Evolutionary conservation across 257 asterid genomes (phyloP).

Genomic region (Orobanche coerulescens): DNA sequence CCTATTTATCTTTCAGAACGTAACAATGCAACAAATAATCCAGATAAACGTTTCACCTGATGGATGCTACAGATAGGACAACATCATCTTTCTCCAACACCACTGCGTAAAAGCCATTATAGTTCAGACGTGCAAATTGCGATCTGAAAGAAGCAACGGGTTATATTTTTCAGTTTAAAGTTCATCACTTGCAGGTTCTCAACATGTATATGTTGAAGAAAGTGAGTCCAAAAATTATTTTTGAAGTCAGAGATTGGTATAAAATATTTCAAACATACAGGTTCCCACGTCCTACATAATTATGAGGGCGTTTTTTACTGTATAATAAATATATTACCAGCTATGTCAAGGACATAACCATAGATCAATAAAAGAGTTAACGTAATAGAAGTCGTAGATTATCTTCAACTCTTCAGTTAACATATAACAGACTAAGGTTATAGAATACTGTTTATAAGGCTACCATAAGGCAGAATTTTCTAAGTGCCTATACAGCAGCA

Average conservation of each 20-base stretch:
- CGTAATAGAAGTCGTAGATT: background rate
- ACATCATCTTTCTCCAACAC: constrained; percentile 85
- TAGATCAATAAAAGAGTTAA: background rate
- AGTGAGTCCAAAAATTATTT: background rate
- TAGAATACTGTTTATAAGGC: background rate
- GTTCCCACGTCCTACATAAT: background rate
- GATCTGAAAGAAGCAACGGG: constrained; percentile 52
- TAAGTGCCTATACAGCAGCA: background rate
- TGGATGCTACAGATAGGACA: constrained; percentile 70
- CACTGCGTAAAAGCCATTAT: constrained; percentile 71
- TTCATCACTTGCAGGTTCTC: background rate
- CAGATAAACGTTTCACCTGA: constrained; percentile 52
- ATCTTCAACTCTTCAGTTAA: constrained; percentile 17
- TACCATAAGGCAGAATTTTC: constrained; percentile 6
- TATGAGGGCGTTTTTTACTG: too few relatives aligned
- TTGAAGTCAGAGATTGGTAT: background rate
- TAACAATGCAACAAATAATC: constrained; percentile 1
- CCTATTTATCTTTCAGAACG: background rate
- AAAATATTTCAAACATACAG: constrained; percentile 5
- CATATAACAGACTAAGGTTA: constrained; percentile 8
- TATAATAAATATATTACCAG: background rate
- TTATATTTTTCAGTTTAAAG: constrained; percentile 20
- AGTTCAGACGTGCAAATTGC: constrained; percentile 78
- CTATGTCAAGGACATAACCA: background rate
- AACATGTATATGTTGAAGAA: background rate